A percentile compares a stretch with the other conserved stretches of the same genome.
phyloP scores from a whole-genome alignment of 169 alveolate genomes.

The Cryptosporidium baileyi region DNA sequence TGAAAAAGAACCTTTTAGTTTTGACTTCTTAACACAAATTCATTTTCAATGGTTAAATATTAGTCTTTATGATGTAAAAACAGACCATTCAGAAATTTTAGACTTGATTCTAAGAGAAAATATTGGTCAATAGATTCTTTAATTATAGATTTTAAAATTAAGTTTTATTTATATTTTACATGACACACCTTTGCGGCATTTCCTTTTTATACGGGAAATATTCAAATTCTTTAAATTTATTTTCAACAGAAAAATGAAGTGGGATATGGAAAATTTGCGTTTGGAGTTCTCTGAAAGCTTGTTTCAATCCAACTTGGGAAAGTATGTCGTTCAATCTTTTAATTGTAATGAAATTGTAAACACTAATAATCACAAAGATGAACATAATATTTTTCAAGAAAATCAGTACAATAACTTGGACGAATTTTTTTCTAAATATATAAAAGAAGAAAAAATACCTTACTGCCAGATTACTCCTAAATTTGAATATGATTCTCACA shows the following conservation, averaged over 20 bases:
- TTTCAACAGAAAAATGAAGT: too few species aligned
- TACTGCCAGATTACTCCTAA: slow-evolving; percentile 39
- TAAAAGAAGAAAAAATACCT: slow-evolving; percentile 15
- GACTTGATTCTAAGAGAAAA: too few species aligned
- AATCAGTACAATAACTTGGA: not conserved
- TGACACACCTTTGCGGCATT: too few species aligned
- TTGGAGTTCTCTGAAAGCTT: not conserved
- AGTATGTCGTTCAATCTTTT: not conserved
- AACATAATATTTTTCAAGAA: not conserved
- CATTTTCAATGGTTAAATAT: not conserved
- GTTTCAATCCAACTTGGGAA: not conserved
- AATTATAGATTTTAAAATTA: too few species aligned
- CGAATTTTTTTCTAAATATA: not conserved
- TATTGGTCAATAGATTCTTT: too few species aligned
- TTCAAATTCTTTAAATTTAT: too few species aligned
- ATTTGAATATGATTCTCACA: slow-evolving; percentile 29
- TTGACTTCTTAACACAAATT: not conserved
- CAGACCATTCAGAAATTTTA: not conserved
- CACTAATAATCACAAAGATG: not conserved
- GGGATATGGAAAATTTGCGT: slow-evolving; percentile 16
- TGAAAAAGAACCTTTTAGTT: not conserved
- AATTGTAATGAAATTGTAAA: not conserved
- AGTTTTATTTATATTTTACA: too few species aligned
- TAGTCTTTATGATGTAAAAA: not conserved
- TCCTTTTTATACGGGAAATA: too few species aligned